Evolutionary conservation across 495 filamentous ascomycete species (phyloP).

Genomic region (Thozetella sp.): DNA sequence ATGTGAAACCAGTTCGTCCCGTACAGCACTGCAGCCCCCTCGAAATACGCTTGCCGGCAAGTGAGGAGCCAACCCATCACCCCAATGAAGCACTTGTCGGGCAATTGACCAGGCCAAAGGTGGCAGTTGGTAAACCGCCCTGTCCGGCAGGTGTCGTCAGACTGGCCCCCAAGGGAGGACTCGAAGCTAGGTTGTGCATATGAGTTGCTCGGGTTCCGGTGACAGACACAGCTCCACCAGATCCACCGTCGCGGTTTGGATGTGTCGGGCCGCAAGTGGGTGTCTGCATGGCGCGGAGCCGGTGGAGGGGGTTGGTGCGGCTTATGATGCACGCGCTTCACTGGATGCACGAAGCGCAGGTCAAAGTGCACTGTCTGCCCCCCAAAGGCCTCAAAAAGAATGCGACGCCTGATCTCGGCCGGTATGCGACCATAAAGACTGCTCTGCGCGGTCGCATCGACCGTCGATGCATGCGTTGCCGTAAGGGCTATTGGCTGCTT

Average conservation of each 20-base stretch:
- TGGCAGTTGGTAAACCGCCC: not conserved
- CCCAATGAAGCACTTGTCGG: constrained; percentile 7
- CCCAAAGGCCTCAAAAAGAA: constrained; percentile 12
- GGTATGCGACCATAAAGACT: not conserved
- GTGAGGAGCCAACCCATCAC: constrained; percentile 9
- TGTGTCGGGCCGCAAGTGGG: too few species aligned
- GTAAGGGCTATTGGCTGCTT: too few species aligned
- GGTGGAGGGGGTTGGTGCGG: too few species aligned
- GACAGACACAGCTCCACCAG: not conserved
- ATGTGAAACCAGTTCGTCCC: constrained; percentile 9
- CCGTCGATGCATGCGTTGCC: too few species aligned
- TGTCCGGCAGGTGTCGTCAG: not conserved
- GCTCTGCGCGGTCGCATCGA: not conserved
- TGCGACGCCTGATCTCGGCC: constrained; percentile 1
- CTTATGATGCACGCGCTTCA: not conserved
- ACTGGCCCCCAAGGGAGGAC: not conserved
- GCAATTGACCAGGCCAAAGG: not conserved
- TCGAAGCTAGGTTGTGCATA: not conserved
- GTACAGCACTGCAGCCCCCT: constrained; percentile 11
- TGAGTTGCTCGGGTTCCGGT: not conserved
- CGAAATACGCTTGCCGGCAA: constrained; percentile 11
- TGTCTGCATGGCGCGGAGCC: too few species aligned
- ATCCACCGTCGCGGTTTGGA: too few species aligned
- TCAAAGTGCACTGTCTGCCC: constrained; percentile 8
- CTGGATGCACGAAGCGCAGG: constrained; percentile 1